Base-by-base conservation (phyloP, 257 asterid genomes). In the Rehmannia glutinosa region DNA sequence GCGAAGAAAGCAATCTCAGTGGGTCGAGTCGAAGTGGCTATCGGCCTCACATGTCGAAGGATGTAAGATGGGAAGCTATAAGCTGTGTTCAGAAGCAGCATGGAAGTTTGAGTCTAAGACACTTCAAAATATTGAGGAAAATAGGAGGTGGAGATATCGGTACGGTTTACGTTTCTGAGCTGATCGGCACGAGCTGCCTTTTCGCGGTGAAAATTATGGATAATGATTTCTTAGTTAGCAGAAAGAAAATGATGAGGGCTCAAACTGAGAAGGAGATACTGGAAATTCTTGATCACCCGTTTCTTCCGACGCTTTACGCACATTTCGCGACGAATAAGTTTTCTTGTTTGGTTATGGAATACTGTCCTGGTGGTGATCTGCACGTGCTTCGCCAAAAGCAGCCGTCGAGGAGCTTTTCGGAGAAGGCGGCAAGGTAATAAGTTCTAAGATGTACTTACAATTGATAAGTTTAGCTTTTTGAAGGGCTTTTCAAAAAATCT, bases 311-410 rank as follows among this genome's bases (percentile, higher is more conserved):
- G 6, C 94, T 93, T 9, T 90, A 81, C 77, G 87, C 86, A 20
- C 87, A 88, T 77, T 88, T 90, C 60, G 69, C 62, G 15, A 84
- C 93, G 1, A 84, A 77, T 61, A 93, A 85, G 59, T 90, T 75
- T 75, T 83, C 90, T 4, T 93, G 96, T 70, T 64, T 93, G 68
- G 95, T 93, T 58, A 85, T 85, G 90, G 98, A 93, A 54, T 86
- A 86, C 74, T 93, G 97, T 66, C 95, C 96, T 0, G 98, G 98
- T 11, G 98, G 98, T 35, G 98, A 92, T 86, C 86, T 93, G 56
- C 97, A 88, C 23, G 94, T 88, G 55, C 97, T 90, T 65, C 86
- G 99, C 16, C 99, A 90, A 62, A 86, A 75, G 79, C 96, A 90
- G 82, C 76, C 66, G 33, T 73, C 55, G 49, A 81, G 79, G 73